Evolutionary conservation across 768 basidiomycete species (phyloP), one percentile per base, ranked within the genome.

Genomic region (Piloderma croceum): DNA sequence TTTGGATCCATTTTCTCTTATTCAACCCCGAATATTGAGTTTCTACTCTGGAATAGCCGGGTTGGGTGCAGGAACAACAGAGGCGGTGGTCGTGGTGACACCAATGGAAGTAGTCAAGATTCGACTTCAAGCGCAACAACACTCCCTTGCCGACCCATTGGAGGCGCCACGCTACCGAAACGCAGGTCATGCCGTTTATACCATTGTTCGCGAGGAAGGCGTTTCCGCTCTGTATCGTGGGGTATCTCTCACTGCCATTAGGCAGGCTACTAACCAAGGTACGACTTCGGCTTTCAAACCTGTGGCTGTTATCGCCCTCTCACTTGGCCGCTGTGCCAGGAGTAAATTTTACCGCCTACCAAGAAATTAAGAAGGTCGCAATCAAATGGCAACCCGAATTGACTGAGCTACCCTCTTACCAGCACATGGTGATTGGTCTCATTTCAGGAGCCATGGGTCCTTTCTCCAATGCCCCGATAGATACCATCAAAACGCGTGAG

Each of bases 91-190:
- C 12, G 90, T 99, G 33, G 96, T 99, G 9, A 94, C 88, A 33
- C 96, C 96, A 0, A 98, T 99, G 96, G 96, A 99, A 59, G 96
- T 98, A 15, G 89, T 99, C 59, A 98, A 98, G 73, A 98, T 99
- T 57, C 79, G 96, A 20, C 67, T 99, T 53, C 96, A 99, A 64
- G 94, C 96, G 3, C 96, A 99, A 57, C 85, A 88, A 56, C 96
- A 98, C 62, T 98, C 94, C 17, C 72, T 99, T 35, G 90, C 92
- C 6, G 96, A 99, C 62, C 96, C 96, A 24, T 65, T 94, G 39
- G 96, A 99, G 56, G 70, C 78, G 12, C 96, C 96, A 4, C 77
- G 86, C 61, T 99, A 99, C 63, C 77, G 94, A 20, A 98, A 96
- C 65, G 96, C 96, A 11, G 92, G 83, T 0, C 96, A 99, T 64